Evolutionary conservation across 2,329 filamentous ascomycete genomes (phyloP).

Genomic region (Grosmannia clavigera): DNA sequence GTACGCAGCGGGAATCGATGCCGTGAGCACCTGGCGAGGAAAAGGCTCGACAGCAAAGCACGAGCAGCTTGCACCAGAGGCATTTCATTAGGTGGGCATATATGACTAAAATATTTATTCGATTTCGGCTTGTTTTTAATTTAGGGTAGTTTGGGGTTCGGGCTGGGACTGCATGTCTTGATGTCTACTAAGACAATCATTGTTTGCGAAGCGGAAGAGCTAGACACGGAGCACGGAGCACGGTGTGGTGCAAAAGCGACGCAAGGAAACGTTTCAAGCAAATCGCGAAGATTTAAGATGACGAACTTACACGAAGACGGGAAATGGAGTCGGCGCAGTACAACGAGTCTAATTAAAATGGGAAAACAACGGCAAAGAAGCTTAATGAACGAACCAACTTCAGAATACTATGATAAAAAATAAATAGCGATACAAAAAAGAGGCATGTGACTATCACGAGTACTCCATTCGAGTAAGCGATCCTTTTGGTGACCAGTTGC

Average conservation of each 20-base stretch:
- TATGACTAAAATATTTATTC: not conserved
- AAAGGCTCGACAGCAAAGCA: slow-evolving; percentile 91
- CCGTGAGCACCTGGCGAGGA: slow-evolving; percentile 89
- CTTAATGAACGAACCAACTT: not conserved
- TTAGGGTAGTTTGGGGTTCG: not conserved
- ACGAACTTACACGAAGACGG: not conserved
- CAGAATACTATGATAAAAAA: not conserved
- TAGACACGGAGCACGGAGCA: not conserved
- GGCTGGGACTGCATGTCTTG: not conserved
- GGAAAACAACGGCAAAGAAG: not conserved
- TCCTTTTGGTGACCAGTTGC: no score
- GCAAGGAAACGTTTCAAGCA: not conserved
- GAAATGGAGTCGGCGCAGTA: not conserved
- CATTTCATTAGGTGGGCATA: slow-evolving; percentile 8
- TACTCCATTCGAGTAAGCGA: no score
- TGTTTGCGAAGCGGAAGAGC: not conserved
- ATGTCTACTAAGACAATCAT: not conserved
- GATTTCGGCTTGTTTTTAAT: not conserved
- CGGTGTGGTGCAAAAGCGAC: not conserved
- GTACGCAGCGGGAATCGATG: slow-evolving; percentile 82
- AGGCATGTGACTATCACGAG: no score
- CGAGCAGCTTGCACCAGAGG: slow-evolving; percentile 42
- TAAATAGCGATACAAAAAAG: not conserved
- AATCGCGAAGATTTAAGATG: not conserved
- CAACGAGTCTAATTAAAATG: not conserved